Conservation (phyloP, 768 basidiomycete genomes). For the Amanita jacksonii region DNA sequence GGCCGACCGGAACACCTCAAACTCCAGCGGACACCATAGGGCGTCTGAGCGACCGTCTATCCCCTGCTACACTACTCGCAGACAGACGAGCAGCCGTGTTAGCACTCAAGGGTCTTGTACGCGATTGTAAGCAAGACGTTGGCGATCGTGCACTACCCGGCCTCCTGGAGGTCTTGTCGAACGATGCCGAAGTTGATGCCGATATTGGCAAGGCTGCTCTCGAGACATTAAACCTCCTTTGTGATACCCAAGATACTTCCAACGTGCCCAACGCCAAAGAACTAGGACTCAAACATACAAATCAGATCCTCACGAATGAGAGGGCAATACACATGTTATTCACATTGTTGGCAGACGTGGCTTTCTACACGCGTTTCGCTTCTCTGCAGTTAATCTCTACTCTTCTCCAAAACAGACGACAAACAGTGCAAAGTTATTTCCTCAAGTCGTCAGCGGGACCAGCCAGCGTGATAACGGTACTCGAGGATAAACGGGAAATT, state of each 20-base stretch:
- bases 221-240: conserved; percentile 81
- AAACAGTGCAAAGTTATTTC: conserved; percentile 84
- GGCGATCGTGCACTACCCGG: conserved; percentile 69
- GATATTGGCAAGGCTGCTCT: conserved; percentile 90
- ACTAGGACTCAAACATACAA: conserved; percentile 78
- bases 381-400: conserved; percentile 75
- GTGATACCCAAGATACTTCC: conserved; percentile 63
- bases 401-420: conserved; percentile 74
- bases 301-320: conserved; percentile 64
- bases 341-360: conserved; percentile 58
- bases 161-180: conserved; percentile 71
- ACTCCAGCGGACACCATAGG: conserved; percentile 79
- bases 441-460: conserved; percentile 75
- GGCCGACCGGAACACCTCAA: conserved; percentile 76
- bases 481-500: conserved; percentile 85
- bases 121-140: conserved; percentile 88
- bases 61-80: conserved; percentile 81
- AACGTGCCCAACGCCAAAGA: conserved; percentile 44
- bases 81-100: conserved; percentile 93
- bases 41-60: conserved; percentile 81
- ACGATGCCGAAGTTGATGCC: conserved; percentile 83
- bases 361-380: conserved; percentile 81
- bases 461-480: conserved; percentile 56
- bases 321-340: conserved; percentile 70
- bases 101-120: conserved; percentile 82